Base-by-base conservation (phyloP, 148 eudicot genomes). In the Camellia sinensis region DNA sequence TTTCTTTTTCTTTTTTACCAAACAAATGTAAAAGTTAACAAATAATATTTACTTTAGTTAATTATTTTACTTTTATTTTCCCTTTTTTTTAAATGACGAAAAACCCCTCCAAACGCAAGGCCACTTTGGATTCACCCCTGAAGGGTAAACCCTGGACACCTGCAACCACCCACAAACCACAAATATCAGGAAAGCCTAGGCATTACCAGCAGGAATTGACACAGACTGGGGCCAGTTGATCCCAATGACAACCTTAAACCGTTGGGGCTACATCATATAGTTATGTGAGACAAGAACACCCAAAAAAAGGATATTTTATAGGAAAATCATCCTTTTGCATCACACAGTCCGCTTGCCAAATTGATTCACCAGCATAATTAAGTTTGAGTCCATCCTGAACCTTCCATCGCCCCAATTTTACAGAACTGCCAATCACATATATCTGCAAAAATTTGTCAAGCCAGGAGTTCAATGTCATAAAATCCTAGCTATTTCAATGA, bases 391-490 rank as follows among this genome's bases (percentile, higher is more conserved):
- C 91, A 79, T 84, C 90, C 83, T 92, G 87, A 77, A 79, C 84
- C 84, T 90, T 93, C 97, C 97, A 93, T 67, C 85, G 88, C 65
- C 97, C 99, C 84, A 95, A 83, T 85, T 89, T 91, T 53, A 67
- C 69, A n/a, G 97, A 81, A 84, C 89, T 93, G 66, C 99, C 99
- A 72, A 93, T 87, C 78, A 93, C 97, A 89, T 86, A 87, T 79
- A 95, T 85, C 99, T 95, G 87, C 87, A 82, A n/a, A 75, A 40
- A 50, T 65, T 48, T 73, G 41, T 29, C 68, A 57, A 74, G 41
- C 22, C 67, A 41, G 72, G 61, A 57, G 37, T 67, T 50, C 44
- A 71, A 63, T 37, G 17, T 76, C 14, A 45, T 21, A 14, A 29
- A 46, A 18, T 61, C 18, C 53, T 52, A 78, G 53, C 43, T 60